phyloP scores from a whole-genome alignment of 106 monocot genomes.

The Acorus gramineus region DNA sequence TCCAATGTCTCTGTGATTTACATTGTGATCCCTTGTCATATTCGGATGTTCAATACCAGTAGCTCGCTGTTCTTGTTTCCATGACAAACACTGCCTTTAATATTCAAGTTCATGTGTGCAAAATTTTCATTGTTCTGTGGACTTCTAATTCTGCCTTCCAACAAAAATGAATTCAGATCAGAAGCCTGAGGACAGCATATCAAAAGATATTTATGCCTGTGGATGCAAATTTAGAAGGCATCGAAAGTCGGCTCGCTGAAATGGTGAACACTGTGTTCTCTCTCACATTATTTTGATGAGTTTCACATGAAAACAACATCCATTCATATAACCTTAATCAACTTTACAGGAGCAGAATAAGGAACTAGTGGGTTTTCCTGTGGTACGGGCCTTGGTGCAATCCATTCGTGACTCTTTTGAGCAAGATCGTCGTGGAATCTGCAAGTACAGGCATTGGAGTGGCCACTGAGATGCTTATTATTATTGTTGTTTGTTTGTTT shows the following conservation, averaged over 20 bases:
- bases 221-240: constrained; percentile 9
- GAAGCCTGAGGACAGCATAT: constrained; percentile 65
- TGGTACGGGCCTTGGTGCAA: constrained; percentile 58
- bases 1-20: too few species aligned
- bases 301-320: background rate
- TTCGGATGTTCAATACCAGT: too few species aligned
- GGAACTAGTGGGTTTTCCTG: constrained; percentile 36
- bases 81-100: too few species aligned
- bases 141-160: too few species aligned
- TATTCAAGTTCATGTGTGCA: too few species aligned
- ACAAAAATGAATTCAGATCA: constrained; percentile 23
- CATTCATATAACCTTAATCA: background rate
- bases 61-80: too few species aligned
- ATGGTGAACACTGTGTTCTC: constrained; percentile 34
- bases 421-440: constrained; percentile 67
- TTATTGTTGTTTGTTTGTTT: background rate
- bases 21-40: too few species aligned
- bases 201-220: constrained; percentile 50
- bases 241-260: constrained; percentile 68
- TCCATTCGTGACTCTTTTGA: constrained; percentile 75
- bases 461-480: constrained; percentile 15
- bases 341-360: constrained; percentile 39
- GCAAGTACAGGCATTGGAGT: constrained; percentile 54
- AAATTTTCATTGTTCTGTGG: too few species aligned
- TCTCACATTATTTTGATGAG: background rate